A percentile compares a stretch with the other conserved stretches of the same genome.
Conservation (phyloP, 1,284 basidiomycete species). For the Trichosporon sp. region DNA sequence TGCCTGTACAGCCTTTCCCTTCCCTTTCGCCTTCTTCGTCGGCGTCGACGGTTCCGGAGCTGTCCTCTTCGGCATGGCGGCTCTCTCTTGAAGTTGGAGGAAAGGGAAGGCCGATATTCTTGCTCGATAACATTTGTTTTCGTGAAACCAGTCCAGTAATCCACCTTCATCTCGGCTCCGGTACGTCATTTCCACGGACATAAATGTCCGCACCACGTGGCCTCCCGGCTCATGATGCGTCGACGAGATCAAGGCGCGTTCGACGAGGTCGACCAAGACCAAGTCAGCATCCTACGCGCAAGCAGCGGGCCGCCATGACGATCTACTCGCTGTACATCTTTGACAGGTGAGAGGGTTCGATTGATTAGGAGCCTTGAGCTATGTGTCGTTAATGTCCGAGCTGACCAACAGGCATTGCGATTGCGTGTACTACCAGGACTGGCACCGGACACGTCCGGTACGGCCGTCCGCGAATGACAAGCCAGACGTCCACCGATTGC, state of each 20-base stretch:
- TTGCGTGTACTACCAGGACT: constrained; percentile 89
- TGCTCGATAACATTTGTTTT: background rate
- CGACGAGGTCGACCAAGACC: background rate
- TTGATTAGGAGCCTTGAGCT: background rate
- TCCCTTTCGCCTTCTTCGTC: background rate
- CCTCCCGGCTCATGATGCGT: background rate
- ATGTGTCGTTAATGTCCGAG: too few relatives aligned
- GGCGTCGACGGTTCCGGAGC: background rate
- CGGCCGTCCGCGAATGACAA: constrained; percentile 65
- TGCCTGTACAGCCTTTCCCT: background rate
- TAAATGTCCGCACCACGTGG: background rate
- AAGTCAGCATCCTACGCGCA: background rate
- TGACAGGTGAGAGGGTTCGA: constrained; percentile 58
- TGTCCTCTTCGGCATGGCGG: background rate
- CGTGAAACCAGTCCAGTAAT: background rate
- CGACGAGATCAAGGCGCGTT: background rate
- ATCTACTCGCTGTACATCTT: constrained; percentile 85
- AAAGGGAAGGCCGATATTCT: background rate
- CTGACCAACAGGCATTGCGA: constrained; percentile 66
- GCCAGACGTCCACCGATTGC: constrained; percentile 62
- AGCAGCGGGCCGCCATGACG: constrained; percentile 55
- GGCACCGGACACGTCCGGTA: constrained; percentile 72
- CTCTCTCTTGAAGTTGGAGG: background rate
- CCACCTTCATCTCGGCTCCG: background rate
- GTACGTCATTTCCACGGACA: constrained; percentile 8